Evolutionary conservation across 2,329 filamentous ascomycete genomes (phyloP), one percentile per base, ranked within the genome.

Genomic region (Ascochyta pisi): DNA sequence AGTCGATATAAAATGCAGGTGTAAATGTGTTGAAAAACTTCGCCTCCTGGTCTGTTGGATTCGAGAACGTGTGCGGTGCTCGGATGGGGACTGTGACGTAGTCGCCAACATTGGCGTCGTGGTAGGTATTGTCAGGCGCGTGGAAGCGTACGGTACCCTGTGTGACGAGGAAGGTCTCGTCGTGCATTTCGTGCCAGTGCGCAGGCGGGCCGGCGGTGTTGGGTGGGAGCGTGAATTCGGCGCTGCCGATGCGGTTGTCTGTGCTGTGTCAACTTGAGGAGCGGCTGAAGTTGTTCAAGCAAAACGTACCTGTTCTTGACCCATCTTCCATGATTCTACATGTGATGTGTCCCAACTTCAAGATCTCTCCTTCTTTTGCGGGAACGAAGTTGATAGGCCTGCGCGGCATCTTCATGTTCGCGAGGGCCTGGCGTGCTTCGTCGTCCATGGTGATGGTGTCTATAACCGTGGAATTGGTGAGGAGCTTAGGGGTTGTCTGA

Each of bases 161-260:
- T 0, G 79, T 83, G n/a, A 84, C 76, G 39, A 84, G 78, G 72
- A 85, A 86, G 7, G 81, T 84, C 72, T 86, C 83, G 70, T 86
- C 73, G 57, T 75, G 73, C 83, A 84, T 84, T 62, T 84, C 79
- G 63, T 85, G 81, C 79, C 79, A 84, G 67, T 83, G 80, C 1
- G 79, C 74, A 39, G 79, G 79, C 1, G 82, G 81, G 1, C 81
- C 82, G 0, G 74, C 62, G 1, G 78, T 81, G 19, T 77, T 71
- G 8, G 81, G 74, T 8, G 81, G 79, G 33, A 84, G 69, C n/a
- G 76, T 81, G 53, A 83, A 76, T 63, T 81, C 79, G 29, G 80
- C 78, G 39, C 73, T 71, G 48, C 79, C 78, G 47, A 84, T 70
- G 55, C 81, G 77, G 63, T 82, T 81, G 69, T 83, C 79, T 77